Evolutionary conservation across 306 rosid genomes (phyloP).

Genomic region (Lotus japonicus): DNA sequence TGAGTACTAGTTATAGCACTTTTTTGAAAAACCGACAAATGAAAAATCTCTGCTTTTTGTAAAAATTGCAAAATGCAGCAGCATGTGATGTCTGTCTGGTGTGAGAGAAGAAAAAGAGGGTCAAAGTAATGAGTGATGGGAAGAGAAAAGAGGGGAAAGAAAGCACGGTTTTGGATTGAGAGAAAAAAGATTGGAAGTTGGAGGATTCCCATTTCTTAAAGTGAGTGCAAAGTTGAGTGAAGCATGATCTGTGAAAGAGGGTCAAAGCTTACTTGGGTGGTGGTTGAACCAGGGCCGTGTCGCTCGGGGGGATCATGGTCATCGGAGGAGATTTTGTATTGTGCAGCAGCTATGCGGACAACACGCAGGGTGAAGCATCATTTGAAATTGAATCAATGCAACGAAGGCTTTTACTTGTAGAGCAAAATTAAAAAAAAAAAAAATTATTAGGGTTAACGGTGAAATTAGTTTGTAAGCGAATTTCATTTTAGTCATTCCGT

Average conservation of each 20-base stretch:
- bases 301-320: conserved; percentile 4
- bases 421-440: too few species aligned
- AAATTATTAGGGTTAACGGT: too few species aligned
- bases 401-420: not conserved
- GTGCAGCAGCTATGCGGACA: not conserved
- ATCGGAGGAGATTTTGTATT: not conserved
- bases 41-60: conserved; percentile 27
- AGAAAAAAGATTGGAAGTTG: conserved; percentile 5
- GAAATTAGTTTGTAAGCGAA: too few species aligned
- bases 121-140: conserved; percentile 14
- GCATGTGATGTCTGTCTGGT: conserved; percentile 29
- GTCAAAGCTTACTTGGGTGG: conserved; percentile 12
- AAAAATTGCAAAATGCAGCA: conserved; percentile 12
- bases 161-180: not conserved
- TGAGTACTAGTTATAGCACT: not conserved
- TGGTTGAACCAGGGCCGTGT: conserved; percentile 2
- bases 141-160: too few species aligned
- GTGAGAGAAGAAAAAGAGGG: conserved; percentile 17
- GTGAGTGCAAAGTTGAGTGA: conserved; percentile 11
- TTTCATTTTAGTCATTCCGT: too few species aligned
- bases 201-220: conserved; percentile 20
- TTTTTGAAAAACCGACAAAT: not conserved
- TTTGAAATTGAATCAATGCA: conserved; percentile 17
- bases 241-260: too few species aligned
- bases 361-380: not conserved